Evolutionary conservation across 1,139 yeast species (phyloP), one percentile per base, ranked within the genome.

Genomic region (Schizosaccharomyces versatilis): DNA sequence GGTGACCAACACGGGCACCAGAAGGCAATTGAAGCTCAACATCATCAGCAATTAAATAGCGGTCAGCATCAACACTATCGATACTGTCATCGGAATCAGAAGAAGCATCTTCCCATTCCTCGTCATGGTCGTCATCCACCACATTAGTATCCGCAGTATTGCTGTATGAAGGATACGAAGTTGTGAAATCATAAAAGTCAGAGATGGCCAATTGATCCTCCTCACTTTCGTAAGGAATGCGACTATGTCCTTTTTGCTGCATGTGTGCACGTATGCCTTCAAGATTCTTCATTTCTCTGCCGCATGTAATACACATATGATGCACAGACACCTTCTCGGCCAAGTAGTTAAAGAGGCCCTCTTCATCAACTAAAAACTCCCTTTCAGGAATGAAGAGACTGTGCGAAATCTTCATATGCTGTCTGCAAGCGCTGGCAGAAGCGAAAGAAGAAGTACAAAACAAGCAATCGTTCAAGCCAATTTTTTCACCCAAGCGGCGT

Each of bases 211-310:
- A 75, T 65, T 81, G 81, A 64, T 90, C 94, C 57, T 82, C 82
- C 58, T 79, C 83, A 0, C 78, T 69, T 62, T 90, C 97, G 67
- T 84, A 93, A 0, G 98, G 97, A 57, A 90, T 75, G 65, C 78
- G 77, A 71, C 88, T 81, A 66, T 90, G 99, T 59, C 86, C 78
- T 67, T 90, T 90, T 19, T 82, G 75, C 7, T 73, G 64, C 85
- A 88, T 82, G 66, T 90, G 99, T 49, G 86, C 94, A 61, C 96
- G 79, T 7, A 84, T 90, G 57, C 95, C 84, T 64, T 84, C 94
- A 41, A 88, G 66, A 56, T 79, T 78, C 61, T 77, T 76, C 7
- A 97, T 97, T 67, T 84, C 86, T 66, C 81, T 93, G 53, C 73
- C 72, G 67, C 99, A 90, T 54, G 80, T 76, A 54, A 90, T 69